phyloP scores from a whole-genome alignment of 176 grass and related monocot genomes.

The Oryza meridionalis region DNA sequence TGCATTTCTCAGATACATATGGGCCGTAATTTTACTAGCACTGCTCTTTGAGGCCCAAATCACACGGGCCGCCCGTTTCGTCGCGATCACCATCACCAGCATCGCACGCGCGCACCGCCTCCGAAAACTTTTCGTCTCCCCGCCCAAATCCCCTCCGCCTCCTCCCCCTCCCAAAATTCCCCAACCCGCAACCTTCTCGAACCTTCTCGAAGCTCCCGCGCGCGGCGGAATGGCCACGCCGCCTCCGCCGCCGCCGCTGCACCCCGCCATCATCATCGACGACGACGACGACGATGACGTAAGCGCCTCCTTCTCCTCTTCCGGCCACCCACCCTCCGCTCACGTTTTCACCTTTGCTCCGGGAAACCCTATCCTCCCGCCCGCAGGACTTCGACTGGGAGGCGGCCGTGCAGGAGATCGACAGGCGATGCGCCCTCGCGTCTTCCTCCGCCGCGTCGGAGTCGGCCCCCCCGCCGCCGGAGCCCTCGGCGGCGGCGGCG shows the following conservation, averaged over 20 bases:
- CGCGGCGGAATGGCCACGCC: conserved; percentile 25
- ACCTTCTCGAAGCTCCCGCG: conserved; percentile 23
- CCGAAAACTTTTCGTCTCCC: no score
- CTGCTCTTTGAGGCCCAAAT: no score
- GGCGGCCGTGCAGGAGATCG: conserved; percentile 69
- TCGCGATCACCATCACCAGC: no score
- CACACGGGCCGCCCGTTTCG: no score
- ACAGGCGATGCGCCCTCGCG: conserved; percentile 48
- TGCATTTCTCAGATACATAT: no score
- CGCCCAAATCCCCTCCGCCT: conserved; percentile 35
- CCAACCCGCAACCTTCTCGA: conserved; percentile 1
- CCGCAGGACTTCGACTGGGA: conserved; percentile 82
- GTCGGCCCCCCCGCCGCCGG: background rate
- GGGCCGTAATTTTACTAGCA: no score
- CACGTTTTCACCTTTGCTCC: conserved; percentile 33
- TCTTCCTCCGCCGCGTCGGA: conserved; percentile 24
- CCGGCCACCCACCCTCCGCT: background rate
- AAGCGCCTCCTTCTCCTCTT: conserved; percentile 22
- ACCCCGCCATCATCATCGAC: background rate
- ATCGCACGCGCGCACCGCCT: no score
- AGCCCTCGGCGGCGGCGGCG: conserved; percentile 15
- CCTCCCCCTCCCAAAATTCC: background rate
- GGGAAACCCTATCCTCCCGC: conserved; percentile 52
- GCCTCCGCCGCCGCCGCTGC: conserved; percentile 19
- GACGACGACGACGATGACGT: conserved; percentile 66